These are phyloP conservation scores for Leccinum griseonigrum DNA, from an alignment of 1,284 basidiomycete genomes.

Conservation along the genomic window DNA sequence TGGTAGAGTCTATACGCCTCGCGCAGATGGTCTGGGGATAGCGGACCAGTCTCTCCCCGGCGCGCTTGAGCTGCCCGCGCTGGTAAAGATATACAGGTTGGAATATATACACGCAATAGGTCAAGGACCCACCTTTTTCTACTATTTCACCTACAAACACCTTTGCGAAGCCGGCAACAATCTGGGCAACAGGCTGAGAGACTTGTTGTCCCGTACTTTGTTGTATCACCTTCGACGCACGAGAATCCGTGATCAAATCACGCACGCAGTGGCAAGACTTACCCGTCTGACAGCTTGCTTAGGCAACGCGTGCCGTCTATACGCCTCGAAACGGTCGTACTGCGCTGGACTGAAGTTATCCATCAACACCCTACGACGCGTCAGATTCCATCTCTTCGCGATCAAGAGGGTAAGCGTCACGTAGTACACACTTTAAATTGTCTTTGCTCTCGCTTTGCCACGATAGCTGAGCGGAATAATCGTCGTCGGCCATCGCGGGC, in stretches of 20 bases:
- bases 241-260: background rate
- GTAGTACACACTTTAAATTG: conserved; percentile 68
- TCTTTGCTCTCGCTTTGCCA: conserved; percentile 84
- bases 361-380: conserved; percentile 68
- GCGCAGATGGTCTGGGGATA: conserved; percentile 84
- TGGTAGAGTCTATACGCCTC: conserved; percentile 87
- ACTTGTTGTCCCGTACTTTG: conserved; percentile 81
- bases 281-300: conserved; percentile 83
- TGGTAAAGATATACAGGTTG: conserved; percentile 29
- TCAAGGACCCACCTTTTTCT: conserved; percentile 64
- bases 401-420: background rate
- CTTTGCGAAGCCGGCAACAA: conserved; percentile 86
- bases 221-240: conserved; percentile 67
- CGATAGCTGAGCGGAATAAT: conserved; percentile 74
- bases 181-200: conserved; percentile 82
- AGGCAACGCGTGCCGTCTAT: conserved; percentile 77
- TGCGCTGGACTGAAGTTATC: conserved; percentile 83
- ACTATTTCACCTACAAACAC: conserved; percentile 93
- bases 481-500: conserved; percentile 82
- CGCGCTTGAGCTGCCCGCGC: conserved; percentile 76
- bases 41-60: conserved; percentile 70
- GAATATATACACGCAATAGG: background rate
- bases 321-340: conserved; percentile 87
- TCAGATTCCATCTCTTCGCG: conserved; percentile 5
- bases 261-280: conserved; percentile 7